A percentile compares a stretch with the other conserved stretches of the same genome.
These are phyloP conservation scores for Trichophyton equinum DNA, from an alignment of 2,329 filamentous ascomycete genomes.

Conservation along the genomic window DNA sequence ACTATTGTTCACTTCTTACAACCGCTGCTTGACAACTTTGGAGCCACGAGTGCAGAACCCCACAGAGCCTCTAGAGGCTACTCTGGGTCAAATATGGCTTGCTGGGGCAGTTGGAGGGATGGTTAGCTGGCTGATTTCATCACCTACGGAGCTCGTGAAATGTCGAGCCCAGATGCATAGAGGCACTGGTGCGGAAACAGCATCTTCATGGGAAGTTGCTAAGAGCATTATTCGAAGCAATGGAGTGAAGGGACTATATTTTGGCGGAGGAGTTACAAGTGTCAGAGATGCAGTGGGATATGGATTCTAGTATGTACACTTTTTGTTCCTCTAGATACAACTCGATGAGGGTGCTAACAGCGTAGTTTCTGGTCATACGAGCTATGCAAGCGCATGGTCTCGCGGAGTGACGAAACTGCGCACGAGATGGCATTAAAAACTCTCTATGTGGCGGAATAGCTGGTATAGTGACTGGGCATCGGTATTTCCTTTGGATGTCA, in stretches of 20 bases:
- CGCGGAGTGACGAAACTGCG: constrained; percentile 34
- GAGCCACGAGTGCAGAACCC: constrained; percentile 32
- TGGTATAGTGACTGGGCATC: constrained; percentile 81
- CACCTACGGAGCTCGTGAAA: constrained; percentile 84
- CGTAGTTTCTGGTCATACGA: constrained; percentile 78
- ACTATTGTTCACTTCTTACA: constrained; percentile 80
- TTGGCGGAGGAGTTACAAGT: constrained; percentile 69
- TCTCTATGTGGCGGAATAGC: constrained; percentile 77
- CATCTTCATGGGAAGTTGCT: constrained; percentile 49
- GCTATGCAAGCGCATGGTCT: constrained; percentile 51
- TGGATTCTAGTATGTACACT: constrained; percentile 61
- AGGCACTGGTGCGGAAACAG: constrained; percentile 20
- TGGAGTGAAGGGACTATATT: constrained; percentile 59
- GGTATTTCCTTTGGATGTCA: constrained; percentile 79
- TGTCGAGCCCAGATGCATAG: constrained; percentile 64
- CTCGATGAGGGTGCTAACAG: neutral
- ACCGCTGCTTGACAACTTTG: constrained; percentile 60
- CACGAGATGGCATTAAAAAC: constrained; percentile 48
- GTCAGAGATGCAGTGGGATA: constrained; percentile 83
- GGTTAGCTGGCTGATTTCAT: constrained; percentile 72
- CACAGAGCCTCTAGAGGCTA: constrained; percentile 32
- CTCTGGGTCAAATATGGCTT: constrained; percentile 57
- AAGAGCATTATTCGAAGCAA: constrained; percentile 48
- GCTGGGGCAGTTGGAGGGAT: constrained; percentile 73
- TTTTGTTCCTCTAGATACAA: neutral